Conservation (phyloP, 148 eudicot species). For the Diospyros kaki region DNA sequence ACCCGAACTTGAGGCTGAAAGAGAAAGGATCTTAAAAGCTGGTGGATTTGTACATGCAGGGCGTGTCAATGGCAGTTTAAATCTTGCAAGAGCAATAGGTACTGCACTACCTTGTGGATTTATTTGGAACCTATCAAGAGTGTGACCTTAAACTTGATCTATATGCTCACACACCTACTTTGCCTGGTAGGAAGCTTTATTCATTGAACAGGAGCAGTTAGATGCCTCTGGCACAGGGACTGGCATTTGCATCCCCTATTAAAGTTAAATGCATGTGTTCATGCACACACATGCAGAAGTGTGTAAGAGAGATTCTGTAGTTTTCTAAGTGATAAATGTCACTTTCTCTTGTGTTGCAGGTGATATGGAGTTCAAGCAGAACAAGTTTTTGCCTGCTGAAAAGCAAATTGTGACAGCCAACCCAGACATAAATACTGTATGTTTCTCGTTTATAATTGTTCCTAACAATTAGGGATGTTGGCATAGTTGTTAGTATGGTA, state of each 20-base stretch:
- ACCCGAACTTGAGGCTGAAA: slow-evolving; percentile 65
- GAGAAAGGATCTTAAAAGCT: slow-evolving; percentile 63
- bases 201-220: no score
- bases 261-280: no score
- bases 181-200: no score
- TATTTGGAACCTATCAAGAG: no score
- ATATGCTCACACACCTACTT: no score
- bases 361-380: slow-evolving; percentile 70
- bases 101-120: slow-evolving; percentile 7
- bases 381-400: slow-evolving; percentile 58
- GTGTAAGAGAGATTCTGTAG: no score
- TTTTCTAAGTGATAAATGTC: not conserved
- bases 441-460: slow-evolving; percentile 14
- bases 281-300: no score
- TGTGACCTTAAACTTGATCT: no score
- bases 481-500: not conserved
- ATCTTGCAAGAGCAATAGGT: slow-evolving; percentile 82
- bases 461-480: not conserved
- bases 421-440: slow-evolving; percentile 64
- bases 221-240: no score
- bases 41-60: slow-evolving; percentile 73
- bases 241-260: no score
- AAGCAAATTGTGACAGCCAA: slow-evolving; percentile 75
- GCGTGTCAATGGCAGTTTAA: slow-evolving; percentile 76
- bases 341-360: slow-evolving; percentile 36